These are phyloP conservation scores for Nosema muscidifuracis DNA, from an alignment of 371 early-diverging fungal genomes.

Conservation along the genomic window DNA sequence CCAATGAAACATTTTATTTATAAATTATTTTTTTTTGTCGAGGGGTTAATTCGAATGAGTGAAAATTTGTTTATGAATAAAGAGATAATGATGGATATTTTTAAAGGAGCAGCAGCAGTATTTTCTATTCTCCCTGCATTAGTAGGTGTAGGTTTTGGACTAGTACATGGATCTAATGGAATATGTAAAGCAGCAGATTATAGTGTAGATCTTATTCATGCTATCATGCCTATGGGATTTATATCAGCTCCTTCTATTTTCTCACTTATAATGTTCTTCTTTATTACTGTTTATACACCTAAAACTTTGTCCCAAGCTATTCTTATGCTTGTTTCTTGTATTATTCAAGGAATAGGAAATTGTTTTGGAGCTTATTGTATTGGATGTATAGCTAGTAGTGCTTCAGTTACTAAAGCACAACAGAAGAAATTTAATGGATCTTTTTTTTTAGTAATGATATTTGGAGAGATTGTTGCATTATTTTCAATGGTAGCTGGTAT, in stretches of 20 bases:
- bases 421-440: constrained; percentile 60
- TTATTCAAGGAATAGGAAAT: constrained; percentile 54
- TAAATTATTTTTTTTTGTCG: neutral
- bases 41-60: neutral
- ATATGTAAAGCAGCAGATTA: constrained; percentile 59
- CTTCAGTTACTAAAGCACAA: constrained; percentile 59
- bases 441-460: constrained; percentile 61
- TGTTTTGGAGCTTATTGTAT: constrained; percentile 54
- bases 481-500: constrained; percentile 58
- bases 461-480: constrained; percentile 62
- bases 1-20: constrained; percentile 13
- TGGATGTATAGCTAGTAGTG: constrained; percentile 56
- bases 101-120: neutral
- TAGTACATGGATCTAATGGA: constrained; percentile 52
- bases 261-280: constrained; percentile 56
- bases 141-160: constrained; percentile 58
- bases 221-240: constrained; percentile 60
- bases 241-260: constrained; percentile 60
- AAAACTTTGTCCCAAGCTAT: constrained; percentile 34
- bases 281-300: constrained; percentile 25
- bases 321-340: constrained; percentile 47
- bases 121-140: constrained; percentile 54
- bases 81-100: neutral
- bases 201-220: constrained; percentile 47
- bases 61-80: neutral